Evolutionary conservation across 208 protist species (phyloP).

Genomic region (Crithidia bombi): DNA sequence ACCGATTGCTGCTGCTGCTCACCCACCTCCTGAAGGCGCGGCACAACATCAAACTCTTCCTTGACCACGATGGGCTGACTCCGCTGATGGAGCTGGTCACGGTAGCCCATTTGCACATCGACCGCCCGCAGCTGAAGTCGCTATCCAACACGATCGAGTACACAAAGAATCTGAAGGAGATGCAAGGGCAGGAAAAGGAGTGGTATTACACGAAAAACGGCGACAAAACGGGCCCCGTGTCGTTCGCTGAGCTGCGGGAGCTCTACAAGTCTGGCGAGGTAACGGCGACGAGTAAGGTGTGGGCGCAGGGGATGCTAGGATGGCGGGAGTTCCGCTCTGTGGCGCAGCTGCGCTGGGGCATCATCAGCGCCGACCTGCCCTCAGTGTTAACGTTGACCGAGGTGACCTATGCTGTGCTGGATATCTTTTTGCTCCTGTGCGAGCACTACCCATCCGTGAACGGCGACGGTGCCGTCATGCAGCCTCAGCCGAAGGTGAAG

Average conservation of each 20-base stretch:
- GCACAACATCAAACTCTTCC: conserved; percentile 93
- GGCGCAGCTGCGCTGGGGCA: conserved; percentile 93
- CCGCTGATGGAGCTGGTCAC: conserved; percentile 87
- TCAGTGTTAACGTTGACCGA: conserved; percentile 88
- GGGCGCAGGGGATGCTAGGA: conserved; percentile 94
- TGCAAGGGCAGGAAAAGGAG: conserved; percentile 87
- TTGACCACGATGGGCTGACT: conserved; percentile 87
- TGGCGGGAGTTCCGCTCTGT: conserved; percentile 89
- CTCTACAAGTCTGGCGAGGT: conserved; percentile 64
- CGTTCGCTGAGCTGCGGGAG: conserved; percentile 64
- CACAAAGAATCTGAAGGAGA: conserved; percentile 41
- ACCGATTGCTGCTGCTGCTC: conserved; percentile 90
- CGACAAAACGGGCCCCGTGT: conserved; percentile 60
- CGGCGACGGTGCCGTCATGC: conserved; percentile 86
- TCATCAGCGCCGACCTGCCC: conserved; percentile 59
- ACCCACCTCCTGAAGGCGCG: conserved; percentile 58
- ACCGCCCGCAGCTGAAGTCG: conserved; percentile 80
- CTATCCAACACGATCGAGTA: conserved; percentile 88
- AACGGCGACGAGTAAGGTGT: conserved; percentile 81
- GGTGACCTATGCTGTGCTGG: conserved; percentile 87
- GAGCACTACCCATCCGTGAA: conserved; percentile 88
- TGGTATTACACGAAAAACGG: conserved; percentile 82
- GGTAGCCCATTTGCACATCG: conserved; percentile 93
- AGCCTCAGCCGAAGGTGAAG: conserved; percentile 93
- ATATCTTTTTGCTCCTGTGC: conserved; percentile 91